Evolutionary conservation across 805 yeast species (phyloP).

Genomic region (Ogataea degrootiae): DNA sequence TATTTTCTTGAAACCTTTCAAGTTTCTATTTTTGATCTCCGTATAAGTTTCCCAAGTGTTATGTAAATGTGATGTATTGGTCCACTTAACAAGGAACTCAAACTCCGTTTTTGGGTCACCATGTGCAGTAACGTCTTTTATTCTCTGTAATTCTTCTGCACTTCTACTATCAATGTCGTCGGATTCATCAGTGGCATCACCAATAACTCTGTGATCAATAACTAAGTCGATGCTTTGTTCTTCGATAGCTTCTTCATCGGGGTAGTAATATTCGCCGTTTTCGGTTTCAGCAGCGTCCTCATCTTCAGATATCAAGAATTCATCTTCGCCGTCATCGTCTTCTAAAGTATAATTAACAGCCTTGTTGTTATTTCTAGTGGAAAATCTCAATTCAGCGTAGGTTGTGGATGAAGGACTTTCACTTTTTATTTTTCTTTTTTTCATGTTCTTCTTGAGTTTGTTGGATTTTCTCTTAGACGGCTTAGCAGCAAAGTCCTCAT

Average conservation of each 20-base stretch:
- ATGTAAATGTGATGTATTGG: slow-evolving; percentile 81
- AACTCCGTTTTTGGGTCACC: slow-evolving; percentile 54
- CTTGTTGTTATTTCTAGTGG: slow-evolving; percentile 61
- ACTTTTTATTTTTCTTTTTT: slow-evolving; percentile 4
- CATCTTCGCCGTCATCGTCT: slow-evolving; percentile 51
- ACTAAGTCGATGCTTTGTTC: slow-evolving; percentile 35
- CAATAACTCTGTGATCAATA: slow-evolving; percentile 48
- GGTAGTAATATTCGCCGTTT: slow-evolving; percentile 26
- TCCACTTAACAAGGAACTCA: slow-evolving; percentile 77
- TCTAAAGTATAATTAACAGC: slow-evolving; percentile 77
- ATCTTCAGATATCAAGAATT: slow-evolving; percentile 29
- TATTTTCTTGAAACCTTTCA: slow-evolving; percentile 76
- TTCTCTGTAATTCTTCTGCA: slow-evolving; percentile 20
- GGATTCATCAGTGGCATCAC: slow-evolving; percentile 25
- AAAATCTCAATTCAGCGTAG: slow-evolving; percentile 62
- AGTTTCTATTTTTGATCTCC: slow-evolving; percentile 36
- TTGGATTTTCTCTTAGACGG: slow-evolving; percentile 18
- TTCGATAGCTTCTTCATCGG: slow-evolving; percentile 17
- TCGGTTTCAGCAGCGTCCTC: slow-evolving; percentile 44
- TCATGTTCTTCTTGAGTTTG: slow-evolving; percentile 10
- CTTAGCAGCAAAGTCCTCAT: slow-evolving; percentile 26
- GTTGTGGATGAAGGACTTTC: background rate
- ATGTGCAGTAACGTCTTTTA: slow-evolving; percentile 11
- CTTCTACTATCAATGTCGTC: slow-evolving; percentile 31
- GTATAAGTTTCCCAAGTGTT: slow-evolving; percentile 87